Evolutionary conservation across 768 basidiomycete genomes (phyloP).

Genomic region (Russula olivacea): DNA sequence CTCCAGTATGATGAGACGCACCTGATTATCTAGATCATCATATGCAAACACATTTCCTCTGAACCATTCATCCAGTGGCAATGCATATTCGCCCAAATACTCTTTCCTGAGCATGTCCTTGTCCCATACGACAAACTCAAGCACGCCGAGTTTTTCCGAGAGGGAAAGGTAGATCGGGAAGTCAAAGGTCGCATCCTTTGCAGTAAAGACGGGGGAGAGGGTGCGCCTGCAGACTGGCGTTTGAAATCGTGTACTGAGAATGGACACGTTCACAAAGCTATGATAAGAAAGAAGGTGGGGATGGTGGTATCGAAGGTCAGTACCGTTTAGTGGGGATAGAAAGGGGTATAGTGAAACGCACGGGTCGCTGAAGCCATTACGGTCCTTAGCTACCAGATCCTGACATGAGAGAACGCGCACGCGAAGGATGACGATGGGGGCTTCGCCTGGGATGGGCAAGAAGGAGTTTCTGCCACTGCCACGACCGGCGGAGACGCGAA

Average conservation of each 20-base stretch:
- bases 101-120: constrained; percentile 87
- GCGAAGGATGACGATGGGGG: constrained; percentile 58
- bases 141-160: constrained; percentile 60
- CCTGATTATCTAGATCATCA: constrained; percentile 63
- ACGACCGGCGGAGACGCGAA: constrained; percentile 40
- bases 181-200: constrained; percentile 81
- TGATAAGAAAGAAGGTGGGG: constrained; percentile 1
- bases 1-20: constrained; percentile 32
- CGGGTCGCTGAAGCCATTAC: constrained; percentile 71
- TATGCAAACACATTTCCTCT: constrained; percentile 44
- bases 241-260: constrained; percentile 52
- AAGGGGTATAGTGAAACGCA: constrained; percentile 36
- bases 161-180: constrained; percentile 78
- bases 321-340: constrained; percentile 3
- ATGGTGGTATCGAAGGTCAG: neutral
- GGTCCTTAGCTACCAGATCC: constrained; percentile 57
- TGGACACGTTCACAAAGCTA: constrained; percentile 66
- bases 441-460: constrained; percentile 53
- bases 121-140: constrained; percentile 92
- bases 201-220: constrained; percentile 56
- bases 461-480: constrained; percentile 35
- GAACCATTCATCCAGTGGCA: constrained; percentile 85
- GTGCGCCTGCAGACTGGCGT: constrained; percentile 75
- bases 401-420: constrained; percentile 64
- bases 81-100: constrained; percentile 82